phyloP scores from a whole-genome alignment of 78 protist genomes.

The Dictyostelium citrinum region DNA sequence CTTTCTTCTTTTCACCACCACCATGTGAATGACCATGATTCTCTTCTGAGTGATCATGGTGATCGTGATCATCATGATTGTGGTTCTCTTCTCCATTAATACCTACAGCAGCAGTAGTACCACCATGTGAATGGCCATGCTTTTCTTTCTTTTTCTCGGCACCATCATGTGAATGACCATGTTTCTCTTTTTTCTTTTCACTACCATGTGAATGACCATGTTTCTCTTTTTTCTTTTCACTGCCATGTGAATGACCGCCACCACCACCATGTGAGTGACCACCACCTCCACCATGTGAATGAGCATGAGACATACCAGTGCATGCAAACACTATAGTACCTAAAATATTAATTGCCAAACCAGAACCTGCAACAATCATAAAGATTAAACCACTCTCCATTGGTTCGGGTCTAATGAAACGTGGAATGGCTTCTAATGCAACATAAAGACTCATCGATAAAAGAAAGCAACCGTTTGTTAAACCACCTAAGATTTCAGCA shows the following conservation, averaged over 20 bases:
- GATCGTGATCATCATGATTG: conserved; percentile 43
- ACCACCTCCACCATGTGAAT: conserved; percentile 79
- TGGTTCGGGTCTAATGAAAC: conserved; percentile 66
- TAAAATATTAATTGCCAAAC: conserved; percentile 81
- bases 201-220: conserved; percentile 32
- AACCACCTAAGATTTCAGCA: conserved; percentile 91
- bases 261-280: conserved; percentile 68
- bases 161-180: conserved; percentile 29
- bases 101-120: neutral
- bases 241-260: conserved; percentile 28
- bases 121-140: conserved; percentile 74
- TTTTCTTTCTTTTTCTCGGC: conserved; percentile 42
- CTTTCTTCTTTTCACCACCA: neutral
- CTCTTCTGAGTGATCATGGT: neutral
- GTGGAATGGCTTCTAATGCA: conserved; percentile 81
- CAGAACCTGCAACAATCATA: conserved; percentile 85
- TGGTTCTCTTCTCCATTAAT: neutral
- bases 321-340: conserved; percentile 81
- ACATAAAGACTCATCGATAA: conserved; percentile 86
- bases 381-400: conserved; percentile 61
- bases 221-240: conserved; percentile 40
- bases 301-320: conserved; percentile 81
- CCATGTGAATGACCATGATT: conserved; percentile 69
- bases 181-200: conserved; percentile 32
- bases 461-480: conserved; percentile 91